Evolutionary conservation across 768 basidiomycete species (phyloP), one percentile per base, ranked within the genome.

Genomic region (Rhodosporidiobolus odoratus): DNA sequence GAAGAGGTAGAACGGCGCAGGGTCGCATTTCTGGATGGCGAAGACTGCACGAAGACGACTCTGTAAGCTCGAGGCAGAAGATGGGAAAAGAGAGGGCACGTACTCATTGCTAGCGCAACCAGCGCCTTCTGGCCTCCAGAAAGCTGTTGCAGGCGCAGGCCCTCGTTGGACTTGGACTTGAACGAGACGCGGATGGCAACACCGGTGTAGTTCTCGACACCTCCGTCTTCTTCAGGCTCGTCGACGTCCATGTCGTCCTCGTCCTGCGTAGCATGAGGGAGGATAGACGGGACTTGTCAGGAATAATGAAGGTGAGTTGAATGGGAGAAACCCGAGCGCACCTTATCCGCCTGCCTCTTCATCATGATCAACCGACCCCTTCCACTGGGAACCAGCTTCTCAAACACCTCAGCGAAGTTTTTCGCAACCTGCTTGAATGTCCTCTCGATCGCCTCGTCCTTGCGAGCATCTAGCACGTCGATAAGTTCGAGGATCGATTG

Each of bases 1-100:
- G 76, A 99, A 98, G n/a, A 99, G 84, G 80, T 98, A 98, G 82
- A 99, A 99, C 3, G 96, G 96, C 0, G 96, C 95, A 3, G 96
- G 96, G 77, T 99, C 96, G 78, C 95, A 98, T 80, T 96, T 97
- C 81, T 99, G 96, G 75, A 98, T 98, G 23, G 95, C 92, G 77
- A 99, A 98, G 34, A 99, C 94, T 91, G 77, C 1, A 50, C 12
- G 7, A 38, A 57, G 35, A 16, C 19, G 17, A 54, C 17, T 63
- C 23, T 2, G 19, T 45, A 30, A 52, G 50, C 40, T 1, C 32
- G 79, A 30, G 2, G 75, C 61, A 43, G 13, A 17, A 47, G 27
- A 52, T 35, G 50, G 34, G 3, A 25, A 75, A 21, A 76, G 70
- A n/a, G 34, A n/a, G 7, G 52, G 13, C 10, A 71, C 81, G 37